Evolutionary conservation across 1,139 yeast genomes (phyloP), one percentile per base, ranked within the genome.

Genomic region (Yamadazyma triangularis): DNA sequence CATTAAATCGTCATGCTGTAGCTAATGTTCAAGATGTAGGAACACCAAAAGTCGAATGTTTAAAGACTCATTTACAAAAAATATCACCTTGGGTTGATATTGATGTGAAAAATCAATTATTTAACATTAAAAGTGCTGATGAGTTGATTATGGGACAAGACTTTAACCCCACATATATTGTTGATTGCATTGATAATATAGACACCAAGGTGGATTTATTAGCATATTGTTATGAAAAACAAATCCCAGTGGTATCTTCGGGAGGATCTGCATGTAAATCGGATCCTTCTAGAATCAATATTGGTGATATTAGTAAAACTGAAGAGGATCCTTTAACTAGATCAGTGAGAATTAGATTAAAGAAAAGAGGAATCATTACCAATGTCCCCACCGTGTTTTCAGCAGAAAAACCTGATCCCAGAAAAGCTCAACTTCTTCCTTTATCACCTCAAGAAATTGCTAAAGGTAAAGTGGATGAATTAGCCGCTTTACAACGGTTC

Each of bases 251-350:
- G 18, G 74, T 91, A 27, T 80, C 95, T 3, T 85, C 96, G 0
- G 94, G 94, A 75, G 98, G 98, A 15, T 97, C 98, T 1, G 95
- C 96, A 6, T 83, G 95, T 47, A 68, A 68, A 40, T 60, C 70
- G 4, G 74, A 68, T 42, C 73, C 74, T 6, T 63, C 73, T 12
- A 49, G 74, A 36, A 57, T 68, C 30, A 68, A 68, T 42, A 51
- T 68, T 12, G 57, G 64, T 11, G 74, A 68, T 38, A 61, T 68
- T 27, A 62, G 70, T 40, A 66, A 64, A 39, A 59, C 98, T 0
- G 93, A 84, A 47, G 98, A 91, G 57, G 98, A 91, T 53, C 94
- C 96, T 4, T 66, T 91, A 33, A 84, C 96, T n/a, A 74, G 95
- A 42, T 64, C 88, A 1, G 95, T 89, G 6, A 72, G 98, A 50